These are phyloP conservation scores for Vitis labrusca DNA, from an alignment of 164 flowering plant genomes.

Conservation along the genomic window DNA sequence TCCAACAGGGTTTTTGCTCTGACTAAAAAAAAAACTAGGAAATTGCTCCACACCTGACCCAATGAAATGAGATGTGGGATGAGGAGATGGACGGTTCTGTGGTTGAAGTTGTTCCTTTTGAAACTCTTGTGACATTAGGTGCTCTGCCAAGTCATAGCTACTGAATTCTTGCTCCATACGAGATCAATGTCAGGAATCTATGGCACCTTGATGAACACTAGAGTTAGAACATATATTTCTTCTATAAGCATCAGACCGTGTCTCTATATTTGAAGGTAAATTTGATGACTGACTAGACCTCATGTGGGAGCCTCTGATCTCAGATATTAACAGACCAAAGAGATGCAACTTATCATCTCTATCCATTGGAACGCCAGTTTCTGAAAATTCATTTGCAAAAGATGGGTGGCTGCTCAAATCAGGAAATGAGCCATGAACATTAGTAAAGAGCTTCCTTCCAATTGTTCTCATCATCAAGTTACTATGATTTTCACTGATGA, in stretches of 20 bases:
- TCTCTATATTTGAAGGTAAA: constrained; percentile 34
- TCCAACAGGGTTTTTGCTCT: too few species aligned
- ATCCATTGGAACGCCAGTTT: constrained; percentile 27
- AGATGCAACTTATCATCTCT: constrained; percentile 64
- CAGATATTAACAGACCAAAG: constrained; percentile 79
- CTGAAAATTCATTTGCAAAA: constrained; percentile 30
- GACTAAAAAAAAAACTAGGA: too few species aligned
- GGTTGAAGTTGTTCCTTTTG: too few species aligned
- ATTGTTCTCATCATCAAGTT: too few species aligned
- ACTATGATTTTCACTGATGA: too few species aligned
- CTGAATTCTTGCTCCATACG: constrained; percentile 40
- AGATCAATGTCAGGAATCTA: constrained; percentile 38
- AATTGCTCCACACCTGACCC: too few species aligned
- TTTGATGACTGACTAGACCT: constrained; percentile 43
- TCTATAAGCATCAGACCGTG: constrained; percentile 54
- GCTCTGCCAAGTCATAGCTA: too few species aligned
- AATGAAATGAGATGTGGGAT: too few species aligned
- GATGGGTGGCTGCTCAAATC: constrained; percentile 27
- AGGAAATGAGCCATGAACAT: constrained; percentile 25
- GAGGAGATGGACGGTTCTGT: too few species aligned
- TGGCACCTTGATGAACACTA: constrained; percentile 35
- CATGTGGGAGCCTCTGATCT: constrained; percentile 50
- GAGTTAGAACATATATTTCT: constrained; percentile 35
- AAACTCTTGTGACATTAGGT: too few species aligned
- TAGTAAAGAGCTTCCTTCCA: constrained; percentile 24